These are phyloP conservation scores for Paramecium caudatum DNA, from an alignment of 73 alveolate species.

Conservation along the genomic window DNA sequence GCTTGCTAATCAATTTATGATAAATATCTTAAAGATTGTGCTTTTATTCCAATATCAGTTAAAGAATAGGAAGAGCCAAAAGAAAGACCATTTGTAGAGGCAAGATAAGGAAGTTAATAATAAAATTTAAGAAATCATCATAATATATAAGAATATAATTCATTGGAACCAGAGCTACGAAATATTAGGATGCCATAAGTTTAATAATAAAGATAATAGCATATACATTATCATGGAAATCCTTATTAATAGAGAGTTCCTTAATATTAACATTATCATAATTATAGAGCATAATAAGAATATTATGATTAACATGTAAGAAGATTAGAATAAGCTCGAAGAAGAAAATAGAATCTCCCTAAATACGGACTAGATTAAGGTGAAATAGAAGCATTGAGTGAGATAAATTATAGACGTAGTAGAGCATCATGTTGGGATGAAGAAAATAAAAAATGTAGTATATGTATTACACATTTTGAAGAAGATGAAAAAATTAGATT, in stretches of 20 bases:
- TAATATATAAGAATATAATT: conserved; percentile 4
- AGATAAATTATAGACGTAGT: neutral
- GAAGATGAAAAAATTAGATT: conserved; percentile 36
- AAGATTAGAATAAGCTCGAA: neutral
- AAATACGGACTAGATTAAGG: conserved; percentile 41
- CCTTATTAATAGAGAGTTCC: neutral
- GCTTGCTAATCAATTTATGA: conserved; percentile 9
- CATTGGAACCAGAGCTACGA: neutral
- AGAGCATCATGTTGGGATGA: conserved; percentile 52
- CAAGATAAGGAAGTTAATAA: conserved; percentile 20
- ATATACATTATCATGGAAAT: neutral
- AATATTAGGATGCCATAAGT: neutral
- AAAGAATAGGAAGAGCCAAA: neutral
- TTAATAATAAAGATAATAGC: neutral
- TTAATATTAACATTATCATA: too few species aligned
- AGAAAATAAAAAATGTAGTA: conserved; percentile 7
- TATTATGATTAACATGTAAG: conserved; percentile 1
- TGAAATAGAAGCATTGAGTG: conserved; percentile 48
- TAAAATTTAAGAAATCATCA: conserved; percentile 1
- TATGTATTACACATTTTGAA: conserved; percentile 9
- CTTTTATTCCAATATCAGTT: neutral
- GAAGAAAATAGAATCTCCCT: neutral
- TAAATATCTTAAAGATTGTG: neutral
- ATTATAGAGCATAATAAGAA: conserved; percentile 14
- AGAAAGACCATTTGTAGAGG: conserved; percentile 45